Evolutionary conservation across 108 stramenopile species (phyloP), one percentile per base, ranked within the genome.

Genomic region (Nannochloropsis salina): DNA sequence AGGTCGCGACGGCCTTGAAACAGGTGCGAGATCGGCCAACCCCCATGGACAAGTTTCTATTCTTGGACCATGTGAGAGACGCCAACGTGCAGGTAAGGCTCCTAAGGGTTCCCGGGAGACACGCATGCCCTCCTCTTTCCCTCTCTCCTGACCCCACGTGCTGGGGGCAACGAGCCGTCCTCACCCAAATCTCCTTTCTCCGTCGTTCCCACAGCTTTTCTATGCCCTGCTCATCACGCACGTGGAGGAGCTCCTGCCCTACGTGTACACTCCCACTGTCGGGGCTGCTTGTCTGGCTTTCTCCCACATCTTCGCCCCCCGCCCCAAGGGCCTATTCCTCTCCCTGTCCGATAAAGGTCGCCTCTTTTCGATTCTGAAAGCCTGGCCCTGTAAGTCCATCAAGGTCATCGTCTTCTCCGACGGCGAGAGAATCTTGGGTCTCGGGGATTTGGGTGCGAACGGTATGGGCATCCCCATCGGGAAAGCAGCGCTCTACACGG

Each of bases 231-330:
- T 99, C 80, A 93, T 95, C 11, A 94, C 95, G 86, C 94, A 99
- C 90, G 94, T 97, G 82, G 94, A 94, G 80, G 97, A 98, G 91
- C 93, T 97, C 93, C 96, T 96, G 61, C 97, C 97, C 9, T 87
- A 97, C 82, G 96, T 99, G 86, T 99, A 99, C 93, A 99, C 98
- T 3, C 98, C 98, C 42, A 98, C 97, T 6, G 98, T 99, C 1
- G 98, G 97, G 9, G 95, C 96, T 91, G 97, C 96, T 42, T 99
- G 98, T 85, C 93, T 94, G 86, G 95, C 95, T 40, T 92, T 85
- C 47, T 44, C 84, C 15, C 83, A 87, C n/a, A 89, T 91, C 80
- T 90, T 82, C 86, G 31, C 21, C 91, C 93, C 94, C 10, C 88
- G 95, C 83, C 94, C 97, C 4, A 91, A 97, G 22, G 98, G 98